Evolutionary conservation across 176 grass and related monocot genomes (phyloP), one percentile per base, ranked within the genome.

Genomic region (Oryza meyeriana): DNA sequence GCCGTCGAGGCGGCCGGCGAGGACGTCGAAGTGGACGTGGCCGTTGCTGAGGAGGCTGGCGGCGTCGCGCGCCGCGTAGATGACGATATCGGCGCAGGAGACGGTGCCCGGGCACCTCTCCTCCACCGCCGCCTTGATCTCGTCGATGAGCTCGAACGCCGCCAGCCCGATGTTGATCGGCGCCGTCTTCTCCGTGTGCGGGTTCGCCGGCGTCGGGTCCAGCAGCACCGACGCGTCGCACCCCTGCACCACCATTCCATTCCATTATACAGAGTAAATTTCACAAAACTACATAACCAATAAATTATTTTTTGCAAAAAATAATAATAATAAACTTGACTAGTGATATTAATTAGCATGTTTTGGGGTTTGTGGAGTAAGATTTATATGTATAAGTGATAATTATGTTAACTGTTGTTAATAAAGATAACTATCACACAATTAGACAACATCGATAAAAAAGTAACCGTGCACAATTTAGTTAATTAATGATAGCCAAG

Each of bases 81-180:
- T 72, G 31, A 94, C 16, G 44, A 91, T 76, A 76, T 94, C 92
- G 0, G 92, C 36, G 77, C 92, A 94, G 20, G 92, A 91, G 2
- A 94, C 92, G 1, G 68, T 77, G 32, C 70, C 33, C 0, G 87
- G 76, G 84, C 92, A 94, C 0, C 35, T 76, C 2, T 29, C 44
- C 78, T 94, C 92, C 7, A 92, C 34, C 4, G 40, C 92, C 1
- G 69, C 24, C 74, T 94, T 94, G 74, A 85, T 87, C 4, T 85
- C 78, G 74, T 94, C 92, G 34, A 94, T 87, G 78, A 94, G 45
- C 0, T 94, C 89, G 84, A 89, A 94, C 4, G 64, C 80, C 1
- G 81, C 73, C 0, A 94, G 87, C 0, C 89, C 89, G 48, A 88
- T 86, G 79, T 90, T 90, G 74, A 86, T 74, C 61, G 88, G 84